phyloP scores from a whole-genome alignment of 1,139 yeast genomes.

The Taphrina sp. region DNA sequence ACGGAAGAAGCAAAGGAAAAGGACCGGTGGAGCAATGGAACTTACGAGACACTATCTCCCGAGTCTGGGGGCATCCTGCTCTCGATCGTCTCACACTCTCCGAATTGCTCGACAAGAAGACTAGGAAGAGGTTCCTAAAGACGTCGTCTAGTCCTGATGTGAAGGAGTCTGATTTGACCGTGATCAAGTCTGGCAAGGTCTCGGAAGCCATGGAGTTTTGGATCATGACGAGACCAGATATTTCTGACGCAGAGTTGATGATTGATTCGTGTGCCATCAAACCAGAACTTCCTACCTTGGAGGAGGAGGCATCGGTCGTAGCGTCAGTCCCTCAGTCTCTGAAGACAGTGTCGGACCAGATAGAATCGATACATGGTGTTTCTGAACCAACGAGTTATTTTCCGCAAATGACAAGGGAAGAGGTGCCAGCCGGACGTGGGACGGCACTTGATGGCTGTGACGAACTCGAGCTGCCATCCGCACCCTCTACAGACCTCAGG shows the following conservation, averaged over 20 bases:
- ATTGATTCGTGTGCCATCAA: conserved; percentile 8
- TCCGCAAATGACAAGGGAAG: neutral
- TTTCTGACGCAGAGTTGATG: conserved; percentile 13
- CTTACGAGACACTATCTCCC: too few species aligned
- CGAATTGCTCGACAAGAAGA: neutral
- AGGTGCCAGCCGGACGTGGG: neutral
- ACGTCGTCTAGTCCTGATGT: too few species aligned
- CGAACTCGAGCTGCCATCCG: conserved; percentile 9
- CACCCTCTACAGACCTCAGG: neutral
- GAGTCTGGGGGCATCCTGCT: conserved; percentile 5
- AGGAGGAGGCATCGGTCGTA: too few species aligned
- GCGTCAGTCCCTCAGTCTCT: too few species aligned
- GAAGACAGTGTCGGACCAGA: neutral
- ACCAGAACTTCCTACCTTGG: neutral
- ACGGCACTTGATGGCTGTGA: neutral
- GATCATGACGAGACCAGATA: conserved; percentile 3
- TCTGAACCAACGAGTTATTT: neutral
- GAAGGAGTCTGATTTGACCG: too few species aligned
- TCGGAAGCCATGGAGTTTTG: conserved; percentile 5
- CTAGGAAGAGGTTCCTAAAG: neutral
- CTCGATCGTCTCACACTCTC: neutral
- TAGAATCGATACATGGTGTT: neutral
- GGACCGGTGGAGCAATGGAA: too few species aligned
- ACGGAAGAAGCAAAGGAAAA: too few species aligned
- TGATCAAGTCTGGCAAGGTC: too few species aligned